A percentile compares a stretch with the other conserved stretches of the same genome.
These are phyloP conservation scores for Senna siamea DNA, from an alignment of 306 rosid genomes.

Conservation along the genomic window DNA sequence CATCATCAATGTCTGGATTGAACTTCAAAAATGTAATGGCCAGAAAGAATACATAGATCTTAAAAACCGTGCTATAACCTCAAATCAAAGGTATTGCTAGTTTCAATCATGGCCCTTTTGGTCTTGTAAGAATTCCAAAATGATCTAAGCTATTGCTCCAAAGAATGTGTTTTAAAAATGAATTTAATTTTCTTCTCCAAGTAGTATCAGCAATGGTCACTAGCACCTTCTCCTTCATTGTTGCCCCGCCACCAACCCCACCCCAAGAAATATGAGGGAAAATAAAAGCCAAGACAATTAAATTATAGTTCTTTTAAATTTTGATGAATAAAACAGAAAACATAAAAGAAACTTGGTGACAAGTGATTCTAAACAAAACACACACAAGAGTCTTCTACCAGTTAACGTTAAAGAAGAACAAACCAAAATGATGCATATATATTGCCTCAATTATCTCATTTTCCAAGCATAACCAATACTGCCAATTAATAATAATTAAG, in stretches of 20 bases:
- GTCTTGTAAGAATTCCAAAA: background rate
- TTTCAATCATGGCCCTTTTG: background rate
- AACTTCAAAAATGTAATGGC: background rate
- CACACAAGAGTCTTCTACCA: conserved; percentile 11
- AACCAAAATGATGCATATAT: conserved; percentile 32
- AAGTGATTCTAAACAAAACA: conserved; percentile 32
- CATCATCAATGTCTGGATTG: conserved; percentile 8
- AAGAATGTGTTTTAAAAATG: background rate
- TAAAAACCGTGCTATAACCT: conserved; percentile 20
- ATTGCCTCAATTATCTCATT: background rate
- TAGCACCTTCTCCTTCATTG: too few relatives aligned
- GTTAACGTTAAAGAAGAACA: conserved; percentile 13
- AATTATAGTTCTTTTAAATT: conserved; percentile 18
- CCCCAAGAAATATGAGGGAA: background rate
- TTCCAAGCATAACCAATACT: conserved; percentile 16
- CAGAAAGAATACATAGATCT: conserved; percentile 11
- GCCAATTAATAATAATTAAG: conserved; percentile 1
- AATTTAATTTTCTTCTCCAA: background rate
- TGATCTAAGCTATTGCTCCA: background rate
- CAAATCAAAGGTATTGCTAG: background rate
- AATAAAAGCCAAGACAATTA: conserved; percentile 6
- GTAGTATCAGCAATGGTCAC: background rate
- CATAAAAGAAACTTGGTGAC: conserved; percentile 3
- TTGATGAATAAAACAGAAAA: conserved; percentile 21
- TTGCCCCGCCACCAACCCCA: background rate